A percentile compares a stretch with the other conserved stretches of the same genome.
Evolutionary conservation across 257 asterid species (phyloP).

Genomic region (Solanum pennellii): DNA sequence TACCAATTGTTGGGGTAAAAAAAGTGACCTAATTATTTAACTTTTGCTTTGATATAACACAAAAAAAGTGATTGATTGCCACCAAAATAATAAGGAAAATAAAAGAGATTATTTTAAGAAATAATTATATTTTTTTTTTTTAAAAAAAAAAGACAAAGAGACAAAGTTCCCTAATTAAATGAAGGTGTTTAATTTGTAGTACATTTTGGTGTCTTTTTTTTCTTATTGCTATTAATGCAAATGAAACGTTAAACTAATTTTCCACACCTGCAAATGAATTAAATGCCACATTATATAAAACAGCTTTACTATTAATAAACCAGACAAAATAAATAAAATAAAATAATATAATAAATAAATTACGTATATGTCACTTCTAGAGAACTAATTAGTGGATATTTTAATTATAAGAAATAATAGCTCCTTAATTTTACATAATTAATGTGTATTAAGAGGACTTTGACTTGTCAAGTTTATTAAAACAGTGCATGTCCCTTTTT

Average conservation of each 20-base stretch:
- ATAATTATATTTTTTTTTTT: too few relatives aligned
- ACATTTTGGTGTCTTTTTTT: neutral
- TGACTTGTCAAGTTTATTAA: neutral
- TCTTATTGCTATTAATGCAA: neutral
- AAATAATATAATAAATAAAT: neutral
- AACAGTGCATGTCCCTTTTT: neutral
- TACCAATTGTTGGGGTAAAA: neutral
- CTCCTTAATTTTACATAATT: neutral
- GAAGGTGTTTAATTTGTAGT: neutral
- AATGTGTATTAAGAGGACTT: neutral
- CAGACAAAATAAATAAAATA: neutral
- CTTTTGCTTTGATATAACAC: neutral
- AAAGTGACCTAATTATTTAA: neutral
- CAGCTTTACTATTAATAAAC: neutral
- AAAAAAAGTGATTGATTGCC: neutral
- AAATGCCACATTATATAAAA: neutral
- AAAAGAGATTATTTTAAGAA: neutral
- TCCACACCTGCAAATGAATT: neutral
- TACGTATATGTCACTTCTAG: neutral
- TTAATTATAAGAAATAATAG: neutral
- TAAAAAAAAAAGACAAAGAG: neutral
- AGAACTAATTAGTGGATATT: neutral
- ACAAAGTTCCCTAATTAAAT: neutral
- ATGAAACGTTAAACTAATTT: neutral
- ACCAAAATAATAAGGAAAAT: neutral